Conservation (phyloP, 805 yeast species). For the Sugiyamaella mastotermitis region DNA sequence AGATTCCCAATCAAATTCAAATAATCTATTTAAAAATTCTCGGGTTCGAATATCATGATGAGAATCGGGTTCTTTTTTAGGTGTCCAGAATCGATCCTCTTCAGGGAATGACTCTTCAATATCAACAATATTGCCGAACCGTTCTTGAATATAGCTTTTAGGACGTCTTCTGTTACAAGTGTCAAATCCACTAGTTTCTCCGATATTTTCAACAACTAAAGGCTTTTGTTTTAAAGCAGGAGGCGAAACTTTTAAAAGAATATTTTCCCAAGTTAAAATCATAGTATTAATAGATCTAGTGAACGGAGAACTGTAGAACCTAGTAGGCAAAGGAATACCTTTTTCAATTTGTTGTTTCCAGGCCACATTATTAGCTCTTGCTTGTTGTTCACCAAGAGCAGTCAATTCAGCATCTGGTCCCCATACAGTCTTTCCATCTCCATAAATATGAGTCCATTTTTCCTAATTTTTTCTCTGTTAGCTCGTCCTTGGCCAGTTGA, state of each 20-base stretch:
- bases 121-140: constrained; percentile 36
- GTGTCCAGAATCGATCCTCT: constrained; percentile 39
- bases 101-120: constrained; percentile 43
- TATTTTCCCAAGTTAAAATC: constrained; percentile 40
- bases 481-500: constrained; percentile 6
- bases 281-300: constrained; percentile 47
- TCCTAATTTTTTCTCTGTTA: too few relatives aligned
- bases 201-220: constrained; percentile 38
- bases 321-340: constrained; percentile 34
- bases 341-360: constrained; percentile 34
- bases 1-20: constrained; percentile 21
- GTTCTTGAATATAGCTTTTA: constrained; percentile 31
- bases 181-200: constrained; percentile 47
- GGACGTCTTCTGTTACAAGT: constrained; percentile 43
- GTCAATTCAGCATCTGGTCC: constrained; percentile 48
- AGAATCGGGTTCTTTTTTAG: constrained; percentile 40
- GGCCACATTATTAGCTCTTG: constrained; percentile 37
- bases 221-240: too few relatives aligned
- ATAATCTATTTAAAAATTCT: constrained; percentile 41
- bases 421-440: constrained; percentile 43
- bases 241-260: constrained; percentile 22
- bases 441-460: constrained; percentile 40
- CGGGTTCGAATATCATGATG: constrained; percentile 41
- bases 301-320: constrained; percentile 45
- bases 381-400: constrained; percentile 40